Evolutionary conservation across 352 stramenopile genomes (phyloP), one percentile per base, ranked within the genome.

Genomic region (Phytophthora pisi): DNA sequence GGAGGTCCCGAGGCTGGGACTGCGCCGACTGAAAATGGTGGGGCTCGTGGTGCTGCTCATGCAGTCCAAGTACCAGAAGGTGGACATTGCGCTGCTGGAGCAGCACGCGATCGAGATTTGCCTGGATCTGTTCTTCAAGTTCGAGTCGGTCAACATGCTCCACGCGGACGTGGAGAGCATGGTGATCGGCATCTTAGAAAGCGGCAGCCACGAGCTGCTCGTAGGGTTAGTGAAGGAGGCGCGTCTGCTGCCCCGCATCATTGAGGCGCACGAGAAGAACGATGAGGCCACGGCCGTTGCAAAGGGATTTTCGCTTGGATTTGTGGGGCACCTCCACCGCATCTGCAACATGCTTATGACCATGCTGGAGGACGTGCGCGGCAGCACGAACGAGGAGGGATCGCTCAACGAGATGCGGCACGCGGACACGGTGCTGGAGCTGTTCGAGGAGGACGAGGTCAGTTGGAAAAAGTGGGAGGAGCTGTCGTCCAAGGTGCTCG

Each of bases 331-430:
- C 58, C 72, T 96, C 26, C 81, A 93, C 57, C 86, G 87, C 40
- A 95, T 96, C 42, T 93, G 82, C 69, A 92, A 93, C 70, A 92
- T 91, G 83, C 86, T 96, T 30, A 84, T 93, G 63, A 91, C 79
- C 10, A 80, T 96, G 55, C 69, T 84, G 4, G 86, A 96, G 38
- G 88, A 96, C 43, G 75, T 90, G 24, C 85, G 82, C 43, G 85
- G 87, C 20, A 84, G 78, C 23, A 80, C 81, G 3, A 78, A 79
- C 0, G 85, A 92, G 7, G 82, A 79, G 26, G 76, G 79, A 0
- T 78, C 82, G 42, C 70, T 96, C 51, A 91, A 93, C 63, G 88
- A 96, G n/a, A 91, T 96, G 81, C 87, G 86, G 40, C 88, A 96
- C 52, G 86, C 84, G 16, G 88, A 96, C 45, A 82, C 79, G 20